Evolutionary conservation across 2,329 filamentous ascomycete genomes (phyloP), one percentile per base, ranked within the genome.

Genomic region (Venturia nashicola): DNA sequence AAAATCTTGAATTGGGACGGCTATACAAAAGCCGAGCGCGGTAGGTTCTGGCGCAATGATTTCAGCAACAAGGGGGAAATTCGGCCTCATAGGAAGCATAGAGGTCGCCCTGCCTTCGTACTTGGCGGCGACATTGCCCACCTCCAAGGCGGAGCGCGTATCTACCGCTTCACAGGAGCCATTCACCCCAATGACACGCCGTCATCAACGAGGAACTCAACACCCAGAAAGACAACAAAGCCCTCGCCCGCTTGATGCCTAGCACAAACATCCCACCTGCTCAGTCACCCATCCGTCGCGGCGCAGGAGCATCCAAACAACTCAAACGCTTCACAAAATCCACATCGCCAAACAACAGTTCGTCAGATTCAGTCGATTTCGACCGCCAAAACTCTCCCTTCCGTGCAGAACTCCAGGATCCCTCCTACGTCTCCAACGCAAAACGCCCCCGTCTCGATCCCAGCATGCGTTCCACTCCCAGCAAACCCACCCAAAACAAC

Each of bases 1-100:
- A 70, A 71, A 3, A 70, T 78, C 8, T 67, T 69, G 20, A 20
- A 42, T 11, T 65, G 36, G 27, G 40, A 42, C 27, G 43, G 43
- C 34, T 65, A 36, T 44, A 32, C 59, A 16, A 51, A 43, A 18
- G 34, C 43, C 39, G 43, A 61, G 18, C 40, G 36, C 9, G 59
- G 59, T 16, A 57, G 62, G 6, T 74, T 73, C 32, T 78, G 76
- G 76, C 68, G 72, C 0, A 72, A 72, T 55, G 76, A 78, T 68
- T 78, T 77, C 67, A 69, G 69, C 23, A 65, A 67, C 5, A 64
- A 68, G 18, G 74, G 74, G 9, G 68, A 68, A 20, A 68, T 77
- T 60, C 71, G 68, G 18, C 57, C 65, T 2, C 67, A 66, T 16
- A 70, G 76, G n/a, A 64, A 66, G 23, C 74, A 77, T 62, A 69